Base-by-base conservation (phyloP, 192 early-diverging fungal species). In the Mortierella antarctica region DNA sequence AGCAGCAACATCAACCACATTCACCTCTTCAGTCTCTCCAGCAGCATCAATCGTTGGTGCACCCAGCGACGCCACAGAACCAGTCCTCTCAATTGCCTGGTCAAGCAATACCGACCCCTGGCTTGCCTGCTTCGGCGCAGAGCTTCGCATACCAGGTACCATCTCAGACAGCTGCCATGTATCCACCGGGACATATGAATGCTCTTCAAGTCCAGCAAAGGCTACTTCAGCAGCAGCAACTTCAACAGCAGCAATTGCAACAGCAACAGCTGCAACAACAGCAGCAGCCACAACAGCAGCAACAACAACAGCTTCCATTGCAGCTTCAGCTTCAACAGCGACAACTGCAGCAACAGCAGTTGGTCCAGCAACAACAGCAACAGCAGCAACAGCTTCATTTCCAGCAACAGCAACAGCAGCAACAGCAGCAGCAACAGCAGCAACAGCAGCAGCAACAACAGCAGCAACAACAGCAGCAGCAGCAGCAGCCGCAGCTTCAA, bases 191-290 rank as follows among this genome's bases (percentile, higher is more conserved):
- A 21, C 62, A 41, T n/a, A 17, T 46, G 11, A 41, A 47, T 15
- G 12, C 53, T 39, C 18, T 65, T 53, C 60, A 51, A 50, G 11
- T 50, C 1, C 71, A 63, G 58, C 50, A 73, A 57, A 45, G 55
- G 54, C 41, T 20, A 31, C 70, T 50, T 10, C 70, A 62, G 52
- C 71, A 44, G 5, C 62, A n/a, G 13, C 58, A 73, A 21, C 60
- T 61, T 17, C 74, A 77, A 41, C 72, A 74, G 31, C 52, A 41
- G 23, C 59, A 65, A 40, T 45, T 56, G 18, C 65, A 78, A 20
- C 74, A 78, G 57, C 74, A 77, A 42, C 72, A 74, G 17, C 54
- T n/a, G 18, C 54, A 62, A 18, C 55, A 44, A 44, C 49, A 39
- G 31, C 51, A 46, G 5, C 52, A 59, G 42, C 73, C 46, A 44